Evolutionary conservation across 2,329 filamentous ascomycete species (phyloP).

Genomic region (Dichotomopilus funicola): DNA sequence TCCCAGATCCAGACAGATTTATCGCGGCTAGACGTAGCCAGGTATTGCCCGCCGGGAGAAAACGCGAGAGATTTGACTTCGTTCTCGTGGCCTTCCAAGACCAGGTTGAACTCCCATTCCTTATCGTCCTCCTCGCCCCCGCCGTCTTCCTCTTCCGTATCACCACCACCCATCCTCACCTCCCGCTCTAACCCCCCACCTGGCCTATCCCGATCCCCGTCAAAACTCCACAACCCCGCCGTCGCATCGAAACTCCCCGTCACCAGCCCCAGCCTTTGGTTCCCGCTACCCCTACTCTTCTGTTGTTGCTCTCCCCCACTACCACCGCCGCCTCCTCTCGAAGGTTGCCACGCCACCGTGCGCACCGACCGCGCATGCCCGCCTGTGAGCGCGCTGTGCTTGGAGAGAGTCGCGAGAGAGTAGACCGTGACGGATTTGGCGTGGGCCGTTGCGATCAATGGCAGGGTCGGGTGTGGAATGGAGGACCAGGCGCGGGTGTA

Average conservation of each 20-base stretch:
- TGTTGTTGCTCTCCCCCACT: background rate
- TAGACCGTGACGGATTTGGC: slow-evolving; percentile 84
- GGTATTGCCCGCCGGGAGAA: slow-evolving; percentile 64
- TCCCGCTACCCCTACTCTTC: slow-evolving; percentile 12
- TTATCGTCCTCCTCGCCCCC: slow-evolving; percentile 57
- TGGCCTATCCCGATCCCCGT: slow-evolving; percentile 33
- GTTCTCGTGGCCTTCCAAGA: slow-evolving; percentile 90
- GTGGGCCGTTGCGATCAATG: slow-evolving; percentile 82
- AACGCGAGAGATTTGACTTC: slow-evolving; percentile 82
- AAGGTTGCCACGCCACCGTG: slow-evolving; percentile 80
- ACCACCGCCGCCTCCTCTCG: slow-evolving; percentile 30
- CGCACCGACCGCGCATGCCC: slow-evolving; percentile 91
- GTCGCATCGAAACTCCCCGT: slow-evolving; percentile 93
- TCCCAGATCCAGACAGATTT: slow-evolving; percentile 99
- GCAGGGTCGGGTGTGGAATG: slow-evolving; percentile 76
- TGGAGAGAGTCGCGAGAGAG: slow-evolving; percentile 72
- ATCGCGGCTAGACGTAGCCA: slow-evolving; percentile 87
- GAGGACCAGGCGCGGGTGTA: slow-evolving; percentile 78
- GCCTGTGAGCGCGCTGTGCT: slow-evolving; percentile 73
- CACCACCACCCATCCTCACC: slow-evolving; percentile 15
- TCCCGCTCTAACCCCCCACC: slow-evolving; percentile 5
- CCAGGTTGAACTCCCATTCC: slow-evolving; percentile 87
- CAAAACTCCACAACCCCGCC: slow-evolving; percentile 74
- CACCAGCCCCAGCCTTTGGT: slow-evolving; percentile 66
- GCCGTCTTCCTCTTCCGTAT: slow-evolving; percentile 26